Evolutionary conservation across 768 basidiomycete species (phyloP), one percentile per base, ranked within the genome.

Genomic region (Auriscalpium microsporum): DNA sequence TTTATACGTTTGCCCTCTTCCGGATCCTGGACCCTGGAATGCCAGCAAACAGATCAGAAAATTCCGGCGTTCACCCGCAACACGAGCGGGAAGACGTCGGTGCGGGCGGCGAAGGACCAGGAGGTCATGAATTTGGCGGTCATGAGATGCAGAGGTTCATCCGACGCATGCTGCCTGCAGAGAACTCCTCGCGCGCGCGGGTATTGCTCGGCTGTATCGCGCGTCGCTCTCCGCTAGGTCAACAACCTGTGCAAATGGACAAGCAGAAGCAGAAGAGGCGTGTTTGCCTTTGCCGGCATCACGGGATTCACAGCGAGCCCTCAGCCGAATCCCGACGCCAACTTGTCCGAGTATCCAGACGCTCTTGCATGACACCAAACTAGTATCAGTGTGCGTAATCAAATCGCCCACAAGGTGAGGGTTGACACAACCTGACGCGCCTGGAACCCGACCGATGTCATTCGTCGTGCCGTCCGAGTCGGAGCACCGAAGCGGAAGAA

Each of bases 1-100:
- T 65, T 64, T 67, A 53, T 48, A 23, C n/a, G 28, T 46, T 7
- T 42, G 37, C 16, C 6, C 16, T 16, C 17, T n/a, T 46, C 21
- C 50, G 37, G 28, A n/a, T 28, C 10, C 17, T 11, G 3, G 16
- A 17, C 14, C 33, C 59, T 56, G 47, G 10, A 34, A 35, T 28
- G 17, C 38, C 50, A 45, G 14, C 36, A 36, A 16, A 23, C 33
- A 52, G 44, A n/a, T 42, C 38, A 33, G 21, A 44, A 37, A 52
- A 45, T 45, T 38, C 56, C 56, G 56, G 56, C 47, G 35, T 57
- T 53, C 21, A 48, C 17, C 56, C 56, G 56, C n/a, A 19, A 16
- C 19, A 14, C 21, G 10, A 36, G 33, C 45, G 53, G 53, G 47
- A 47, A 48, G 45, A 40, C 52, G 37, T 57, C 52, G 56, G 52